These are phyloP conservation scores for Collybia sordida DNA, from an alignment of 768 basidiomycete genomes.

Conservation along the genomic window DNA sequence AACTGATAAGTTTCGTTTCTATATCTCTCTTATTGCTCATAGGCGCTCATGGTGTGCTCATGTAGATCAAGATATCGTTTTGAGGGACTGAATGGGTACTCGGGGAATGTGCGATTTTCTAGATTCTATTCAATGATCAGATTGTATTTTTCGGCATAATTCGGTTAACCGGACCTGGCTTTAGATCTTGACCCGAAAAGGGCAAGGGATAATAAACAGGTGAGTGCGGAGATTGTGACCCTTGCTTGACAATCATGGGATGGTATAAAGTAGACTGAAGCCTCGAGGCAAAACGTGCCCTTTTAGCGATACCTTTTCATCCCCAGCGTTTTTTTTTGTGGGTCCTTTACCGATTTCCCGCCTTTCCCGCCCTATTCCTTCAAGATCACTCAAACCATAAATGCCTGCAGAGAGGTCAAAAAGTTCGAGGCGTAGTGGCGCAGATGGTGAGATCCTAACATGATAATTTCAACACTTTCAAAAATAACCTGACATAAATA, in stretches of 20 bases:
- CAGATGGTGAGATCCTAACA: slow-evolving; percentile 33
- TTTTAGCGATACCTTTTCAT: slow-evolving; percentile 23
- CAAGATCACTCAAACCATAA: slow-evolving; percentile 10
- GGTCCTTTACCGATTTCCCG: slow-evolving; percentile 14
- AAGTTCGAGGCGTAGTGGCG: slow-evolving; percentile 31
- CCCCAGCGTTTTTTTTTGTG: slow-evolving; percentile 14
- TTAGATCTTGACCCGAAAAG: slow-evolving; percentile 16
- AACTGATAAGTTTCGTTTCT: no score
- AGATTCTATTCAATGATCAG: slow-evolving; percentile 11
- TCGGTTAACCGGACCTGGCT: slow-evolving; percentile 10
- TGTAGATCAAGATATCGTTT: slow-evolving; percentile 3
- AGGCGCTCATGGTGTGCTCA: not conserved
- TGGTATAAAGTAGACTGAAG: slow-evolving; percentile 18
- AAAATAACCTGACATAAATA: slow-evolving; percentile 7
- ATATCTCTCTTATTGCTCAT: no score
- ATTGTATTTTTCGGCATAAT: slow-evolving; percentile 11
- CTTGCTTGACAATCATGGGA: slow-evolving; percentile 17
- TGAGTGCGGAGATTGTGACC: slow-evolving; percentile 16
- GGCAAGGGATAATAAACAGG: slow-evolving; percentile 15
- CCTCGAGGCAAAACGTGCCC: slow-evolving; percentile 20
- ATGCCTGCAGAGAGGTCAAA: slow-evolving; percentile 53
- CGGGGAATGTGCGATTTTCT: slow-evolving; percentile 18
- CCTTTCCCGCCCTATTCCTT: slow-evolving; percentile 4
- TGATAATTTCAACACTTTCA: not conserved
- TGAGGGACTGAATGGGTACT: slow-evolving; percentile 4